Evolutionary conservation across 305 asterid species (phyloP).

Genomic region (Rubia peregrina): DNA sequence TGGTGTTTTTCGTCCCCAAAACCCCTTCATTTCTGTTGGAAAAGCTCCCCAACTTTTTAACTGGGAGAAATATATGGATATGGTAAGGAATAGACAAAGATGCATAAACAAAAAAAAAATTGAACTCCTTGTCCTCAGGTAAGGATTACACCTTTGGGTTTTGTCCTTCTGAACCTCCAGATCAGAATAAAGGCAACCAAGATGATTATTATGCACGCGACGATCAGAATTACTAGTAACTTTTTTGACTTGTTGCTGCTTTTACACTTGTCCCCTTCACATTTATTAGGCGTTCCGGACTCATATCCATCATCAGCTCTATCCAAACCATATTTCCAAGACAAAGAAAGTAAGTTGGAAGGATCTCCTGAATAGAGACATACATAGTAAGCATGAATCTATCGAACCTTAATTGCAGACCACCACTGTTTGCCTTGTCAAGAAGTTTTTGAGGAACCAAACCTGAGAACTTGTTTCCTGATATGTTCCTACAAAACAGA

Average conservation of each 20-base stretch:
- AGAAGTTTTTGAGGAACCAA: constrained; percentile 22
- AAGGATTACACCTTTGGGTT: neutral
- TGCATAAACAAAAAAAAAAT: no score
- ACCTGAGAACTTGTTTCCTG: constrained; percentile 29
- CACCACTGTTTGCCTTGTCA: constrained; percentile 15
- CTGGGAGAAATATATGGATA: no score
- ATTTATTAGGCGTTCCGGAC: constrained; percentile 4
- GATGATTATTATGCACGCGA: constrained; percentile 4
- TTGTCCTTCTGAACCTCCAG: neutral
- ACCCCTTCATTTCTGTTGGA: no score
- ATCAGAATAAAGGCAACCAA: constrained; percentile 12
- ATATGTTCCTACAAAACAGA: constrained; percentile 23
- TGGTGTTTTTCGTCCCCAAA: constrained; percentile 5
- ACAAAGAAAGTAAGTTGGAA: neutral
- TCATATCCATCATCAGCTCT: no score
- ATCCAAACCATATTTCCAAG: no score
- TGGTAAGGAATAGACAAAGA: no score
- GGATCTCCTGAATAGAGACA: neutral
- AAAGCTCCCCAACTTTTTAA: no score
- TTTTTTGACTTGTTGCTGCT: constrained; percentile 18
- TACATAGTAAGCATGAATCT: neutral
- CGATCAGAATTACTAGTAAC: constrained; percentile 13
- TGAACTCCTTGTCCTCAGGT: no score
- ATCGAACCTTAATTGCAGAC: constrained; percentile 18
- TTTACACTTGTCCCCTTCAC: constrained; percentile 20